These are phyloP conservation scores for Zizania palustris DNA, from an alignment of 202 grass and related monocot species.

Conservation along the genomic window DNA sequence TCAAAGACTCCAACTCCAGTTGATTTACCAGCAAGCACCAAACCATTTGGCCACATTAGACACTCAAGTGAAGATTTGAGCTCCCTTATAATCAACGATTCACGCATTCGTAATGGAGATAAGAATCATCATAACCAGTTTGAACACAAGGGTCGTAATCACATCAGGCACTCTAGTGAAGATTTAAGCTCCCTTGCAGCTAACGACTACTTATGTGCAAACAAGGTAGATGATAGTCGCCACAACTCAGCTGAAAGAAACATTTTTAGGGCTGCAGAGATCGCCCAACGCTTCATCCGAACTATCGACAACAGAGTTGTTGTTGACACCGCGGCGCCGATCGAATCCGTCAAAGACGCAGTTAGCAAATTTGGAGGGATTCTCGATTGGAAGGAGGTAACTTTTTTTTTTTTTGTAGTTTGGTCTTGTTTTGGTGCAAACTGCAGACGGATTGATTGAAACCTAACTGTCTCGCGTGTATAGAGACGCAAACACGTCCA, in stretches of 20 bases:
- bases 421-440: neutral
- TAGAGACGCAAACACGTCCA: constrained; percentile 67
- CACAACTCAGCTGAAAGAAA: constrained; percentile 49
- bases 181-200: constrained; percentile 45
- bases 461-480: constrained; percentile 32
- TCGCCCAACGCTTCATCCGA: constrained; percentile 51
- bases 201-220: constrained; percentile 45
- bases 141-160: constrained; percentile 27
- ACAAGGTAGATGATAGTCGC: constrained; percentile 14
- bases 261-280: constrained; percentile 49
- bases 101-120: constrained; percentile 30
- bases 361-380: constrained; percentile 88
- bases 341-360: constrained; percentile 84
- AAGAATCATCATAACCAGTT: constrained; percentile 17
- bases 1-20: constrained; percentile 30
- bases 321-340: constrained; percentile 68
- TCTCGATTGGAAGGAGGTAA: constrained; percentile 92
- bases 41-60: constrained; percentile 31
- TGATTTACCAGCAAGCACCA: constrained; percentile 10
- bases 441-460: neutral
- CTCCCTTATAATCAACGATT: constrained; percentile 42
- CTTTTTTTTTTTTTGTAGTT: neutral
- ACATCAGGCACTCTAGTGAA: constrained; percentile 43
- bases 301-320: constrained; percentile 51
- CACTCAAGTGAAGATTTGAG: constrained; percentile 57